Percentiles rank a stretch among this genome's conserved stretches.
These are phyloP conservation scores for Hypomontagnella monticulosa DNA, from an alignment of 495 filamentous ascomycete species.

Conservation along the genomic window DNA sequence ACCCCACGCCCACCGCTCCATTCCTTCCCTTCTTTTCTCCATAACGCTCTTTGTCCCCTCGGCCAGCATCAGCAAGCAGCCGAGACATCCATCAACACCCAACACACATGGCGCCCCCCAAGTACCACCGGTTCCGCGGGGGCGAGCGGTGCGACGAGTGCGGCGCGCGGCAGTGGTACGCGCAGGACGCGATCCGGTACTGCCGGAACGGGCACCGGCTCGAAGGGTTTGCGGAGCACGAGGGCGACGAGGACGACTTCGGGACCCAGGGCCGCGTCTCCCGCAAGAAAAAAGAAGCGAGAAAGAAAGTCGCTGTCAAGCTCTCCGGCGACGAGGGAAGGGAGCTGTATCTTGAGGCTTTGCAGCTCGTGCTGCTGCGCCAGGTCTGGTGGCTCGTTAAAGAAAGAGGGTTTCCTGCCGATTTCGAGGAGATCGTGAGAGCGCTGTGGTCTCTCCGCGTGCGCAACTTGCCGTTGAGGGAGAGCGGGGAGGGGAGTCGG, in stretches of 20 bases:
- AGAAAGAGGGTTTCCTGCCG: conserved; percentile 50
- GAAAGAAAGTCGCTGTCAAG: conserved; percentile 67
- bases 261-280: conserved; percentile 65
- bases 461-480: conserved; percentile 48
- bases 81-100: no score
- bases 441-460: conserved; percentile 62
- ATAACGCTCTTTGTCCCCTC: not conserved
- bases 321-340: conserved; percentile 70
- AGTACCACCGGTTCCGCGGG: conserved; percentile 49
- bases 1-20: no score
- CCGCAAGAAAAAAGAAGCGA: conserved; percentile 57
- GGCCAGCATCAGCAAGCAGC: not conserved
- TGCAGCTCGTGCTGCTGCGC: conserved; percentile 74
- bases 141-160: conserved; percentile 60
- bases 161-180: conserved; percentile 57
- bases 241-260: conserved; percentile 79
- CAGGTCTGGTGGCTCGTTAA: conserved; percentile 57
- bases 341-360: conserved; percentile 81
- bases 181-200: conserved; percentile 59
- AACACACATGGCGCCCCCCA: conserved; percentile 40
- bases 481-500: conserved; percentile 15
- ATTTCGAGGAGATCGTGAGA: conserved; percentile 61
- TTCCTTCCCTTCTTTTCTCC: not conserved
- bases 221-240: conserved; percentile 55
- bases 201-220: conserved; percentile 64